Percentiles rank a stretch among this genome's conserved stretches.
Evolutionary conservation across 192 early-diverging fungal species (phyloP).

Genomic region (Cladochytrium replicatum): DNA sequence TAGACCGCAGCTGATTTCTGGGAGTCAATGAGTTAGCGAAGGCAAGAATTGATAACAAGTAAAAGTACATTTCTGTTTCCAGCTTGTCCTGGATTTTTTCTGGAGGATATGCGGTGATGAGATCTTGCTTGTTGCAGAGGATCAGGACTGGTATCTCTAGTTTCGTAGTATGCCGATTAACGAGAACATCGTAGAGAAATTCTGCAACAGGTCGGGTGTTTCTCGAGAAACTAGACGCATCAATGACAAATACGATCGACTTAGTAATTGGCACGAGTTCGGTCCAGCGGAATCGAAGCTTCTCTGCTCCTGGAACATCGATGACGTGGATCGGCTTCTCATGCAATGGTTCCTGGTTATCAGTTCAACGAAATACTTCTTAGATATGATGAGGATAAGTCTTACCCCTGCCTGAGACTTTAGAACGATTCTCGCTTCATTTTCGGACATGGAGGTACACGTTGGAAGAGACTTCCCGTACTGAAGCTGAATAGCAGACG

Average conservation of each 20-base stretch:
- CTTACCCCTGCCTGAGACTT: conserved; percentile 4
- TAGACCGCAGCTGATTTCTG: conserved; percentile 55
- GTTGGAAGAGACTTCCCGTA: conserved; percentile 38
- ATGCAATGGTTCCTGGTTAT: neutral
- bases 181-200: conserved; percentile 72
- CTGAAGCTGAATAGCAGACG: conserved; percentile 26
- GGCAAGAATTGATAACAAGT: conserved; percentile 5
- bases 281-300: conserved; percentile 59
- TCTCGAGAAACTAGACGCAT: conserved; percentile 49
- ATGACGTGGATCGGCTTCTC: conserved; percentile 49
- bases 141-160: conserved; percentile 56
- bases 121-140: conserved; percentile 77
- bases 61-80: conserved; percentile 68
- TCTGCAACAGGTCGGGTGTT: conserved; percentile 57
- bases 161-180: conserved; percentile 46
- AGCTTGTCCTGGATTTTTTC: conserved; percentile 55
- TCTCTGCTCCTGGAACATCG: conserved; percentile 85
- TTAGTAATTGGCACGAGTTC: conserved; percentile 59
- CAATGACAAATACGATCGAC: conserved; percentile 70
- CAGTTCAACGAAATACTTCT: neutral
- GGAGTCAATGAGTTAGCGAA: conserved; percentile 10
- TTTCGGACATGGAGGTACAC: conserved; percentile 62
- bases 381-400: neutral
- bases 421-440: conserved; percentile 44
- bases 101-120: conserved; percentile 55